Base-by-base conservation (phyloP, 345 rosid species). In the Hibiscus mutabilis region DNA sequence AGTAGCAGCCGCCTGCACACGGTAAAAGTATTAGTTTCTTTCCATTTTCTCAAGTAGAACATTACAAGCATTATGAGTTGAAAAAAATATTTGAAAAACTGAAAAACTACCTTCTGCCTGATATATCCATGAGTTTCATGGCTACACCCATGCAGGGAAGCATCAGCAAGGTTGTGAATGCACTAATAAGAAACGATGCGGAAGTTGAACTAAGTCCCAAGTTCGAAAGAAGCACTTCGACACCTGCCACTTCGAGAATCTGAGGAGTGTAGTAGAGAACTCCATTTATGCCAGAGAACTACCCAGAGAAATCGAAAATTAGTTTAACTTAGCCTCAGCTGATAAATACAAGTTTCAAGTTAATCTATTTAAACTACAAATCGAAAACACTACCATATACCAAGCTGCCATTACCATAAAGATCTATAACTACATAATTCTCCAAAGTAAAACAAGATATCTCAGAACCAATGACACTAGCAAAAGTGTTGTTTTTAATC, bases 191-290 rank as follows among this genome's bases (percentile, higher is more conserved):
- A 86, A 94, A 90, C 0, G 98, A 91, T 0, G 96, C 95, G 6
- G 98, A 94, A 33, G 71, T 79, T 3, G 97, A 70, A 73, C 97
- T 59, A 42, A 91, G 71, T 97, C 14, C 46, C 76, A 90, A 29
- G 78, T 82, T 73, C 21, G 91, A 75, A 47, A 47, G 53, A 61
- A 94, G 91, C 79, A 94, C 91, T 76, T 85, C 95, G 3, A 91
- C 97, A 1, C 98, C 98, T 21, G 98, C 55, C 18, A 14, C 55
- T 51, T 51, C 46, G 14, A 42, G 46, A 77, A 94, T 94, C 85
- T 94, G 97, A 75, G 97, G 97, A 56, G 97, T 94, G 84, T 94
- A 94, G 83, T 91, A 94, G n/a, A 94, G 89, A 74, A 94, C 96
- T 60, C 97, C 98, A 60, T 89, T 90, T 76, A 91, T 94, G 62